phyloP scores from a whole-genome alignment of 495 filamentous ascomycete genomes.

The Penicillium samsonianum region DNA sequence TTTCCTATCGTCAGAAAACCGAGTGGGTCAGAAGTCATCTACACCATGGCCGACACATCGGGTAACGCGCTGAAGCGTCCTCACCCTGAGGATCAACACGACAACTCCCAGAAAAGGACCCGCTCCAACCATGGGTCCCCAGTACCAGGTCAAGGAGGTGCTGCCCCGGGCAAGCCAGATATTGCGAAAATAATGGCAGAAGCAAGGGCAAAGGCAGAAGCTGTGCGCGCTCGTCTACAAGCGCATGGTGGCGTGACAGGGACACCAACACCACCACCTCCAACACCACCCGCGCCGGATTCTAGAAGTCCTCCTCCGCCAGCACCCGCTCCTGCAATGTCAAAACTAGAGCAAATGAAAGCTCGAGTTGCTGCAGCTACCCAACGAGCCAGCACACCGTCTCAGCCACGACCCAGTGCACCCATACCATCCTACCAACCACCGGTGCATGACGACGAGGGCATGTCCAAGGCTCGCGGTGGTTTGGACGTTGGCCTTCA shows the following conservation, averaged over 20 bases:
- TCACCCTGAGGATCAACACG: constrained; percentile 55
- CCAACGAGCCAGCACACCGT: constrained; percentile 53
- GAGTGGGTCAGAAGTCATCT: constrained; percentile 10
- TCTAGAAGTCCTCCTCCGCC: constrained; percentile 40
- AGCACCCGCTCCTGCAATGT: constrained; percentile 50
- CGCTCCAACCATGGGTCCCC: constrained; percentile 64
- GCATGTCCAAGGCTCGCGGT: constrained; percentile 58
- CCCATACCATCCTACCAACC: constrained; percentile 44
- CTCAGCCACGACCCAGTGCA: constrained; percentile 40
- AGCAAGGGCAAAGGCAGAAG: constrained; percentile 61
- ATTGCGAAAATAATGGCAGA: constrained; percentile 64
- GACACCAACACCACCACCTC: constrained; percentile 29
- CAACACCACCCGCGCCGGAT: constrained; percentile 32
- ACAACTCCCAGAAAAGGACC: constrained; percentile 56
- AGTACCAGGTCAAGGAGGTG: constrained; percentile 40
- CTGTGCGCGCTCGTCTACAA: constrained; percentile 56
- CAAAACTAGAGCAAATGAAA: constrained; percentile 67
- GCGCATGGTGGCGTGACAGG: constrained; percentile 43
- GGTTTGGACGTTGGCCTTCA: constrained; percentile 90
- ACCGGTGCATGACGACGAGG: constrained; percentile 49
- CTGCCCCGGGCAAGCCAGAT: constrained; percentile 49
- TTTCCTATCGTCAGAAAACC: neutral
- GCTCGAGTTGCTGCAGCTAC: constrained; percentile 79
- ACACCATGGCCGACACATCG: constrained; percentile 54
- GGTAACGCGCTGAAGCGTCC: constrained; percentile 58